phyloP scores from a whole-genome alignment of 2,329 filamentous ascomycete genomes.

The Pseudogymnoascus sp. region DNA sequence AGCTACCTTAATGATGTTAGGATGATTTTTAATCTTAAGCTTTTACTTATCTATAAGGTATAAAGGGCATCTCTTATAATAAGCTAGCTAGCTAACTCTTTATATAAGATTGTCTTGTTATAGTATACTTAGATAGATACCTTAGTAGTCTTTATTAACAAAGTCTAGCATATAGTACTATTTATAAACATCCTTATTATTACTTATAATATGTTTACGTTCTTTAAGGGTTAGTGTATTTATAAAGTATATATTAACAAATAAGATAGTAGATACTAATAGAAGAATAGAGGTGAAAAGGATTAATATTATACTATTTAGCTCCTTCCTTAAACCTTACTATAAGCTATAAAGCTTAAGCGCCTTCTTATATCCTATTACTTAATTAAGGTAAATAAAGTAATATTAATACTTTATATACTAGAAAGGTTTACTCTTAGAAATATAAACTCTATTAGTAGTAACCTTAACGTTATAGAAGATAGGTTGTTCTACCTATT shows the following conservation, averaged over 20 bases:
- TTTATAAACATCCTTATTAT: conserved; percentile 15
- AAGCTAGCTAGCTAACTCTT: conserved; percentile 11
- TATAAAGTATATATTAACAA: conserved; percentile 13
- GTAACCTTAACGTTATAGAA: conserved; percentile 20
- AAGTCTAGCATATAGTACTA: conserved; percentile 18
- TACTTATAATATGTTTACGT: conserved; percentile 16
- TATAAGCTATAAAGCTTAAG: conserved; percentile 22
- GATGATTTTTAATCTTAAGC: conserved; percentile 16
- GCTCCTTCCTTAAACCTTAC: conserved; percentile 20
- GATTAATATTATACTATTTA: conserved; percentile 19
- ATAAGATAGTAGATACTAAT: background rate
- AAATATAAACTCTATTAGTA: conserved; percentile 14
- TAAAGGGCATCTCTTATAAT: conserved; percentile 13
- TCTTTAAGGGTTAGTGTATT: conserved; percentile 19
- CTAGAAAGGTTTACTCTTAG: conserved; percentile 24
- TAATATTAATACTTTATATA: conserved; percentile 33
- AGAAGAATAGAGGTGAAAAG: background rate
- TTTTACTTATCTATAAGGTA: conserved; percentile 16
- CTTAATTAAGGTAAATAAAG: conserved; percentile 29
- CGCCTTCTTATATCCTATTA: conserved; percentile 18
- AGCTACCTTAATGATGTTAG: conserved; percentile 12
- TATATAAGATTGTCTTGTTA: conserved; percentile 13
- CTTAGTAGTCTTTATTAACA: conserved; percentile 17
- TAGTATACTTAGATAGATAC: conserved; percentile 17
- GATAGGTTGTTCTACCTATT: conserved; percentile 18